Conservation (phyloP, 495 filamentous ascomycete species). For the Jackrogersella multiformis region DNA sequence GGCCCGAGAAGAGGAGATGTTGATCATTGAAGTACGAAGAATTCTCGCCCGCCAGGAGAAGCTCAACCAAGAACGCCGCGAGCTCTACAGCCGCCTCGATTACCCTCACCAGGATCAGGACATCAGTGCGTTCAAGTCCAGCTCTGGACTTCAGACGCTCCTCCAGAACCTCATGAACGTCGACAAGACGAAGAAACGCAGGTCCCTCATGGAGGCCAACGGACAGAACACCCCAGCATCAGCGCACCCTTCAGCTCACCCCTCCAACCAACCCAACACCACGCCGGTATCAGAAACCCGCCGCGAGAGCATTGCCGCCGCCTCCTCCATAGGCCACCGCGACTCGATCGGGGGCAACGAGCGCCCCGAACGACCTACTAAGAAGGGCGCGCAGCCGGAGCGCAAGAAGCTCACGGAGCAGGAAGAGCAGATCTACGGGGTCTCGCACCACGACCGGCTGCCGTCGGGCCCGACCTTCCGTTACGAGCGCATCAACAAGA, state of each 20-base stretch:
- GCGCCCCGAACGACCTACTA: conserved; percentile 51
- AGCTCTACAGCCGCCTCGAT: conserved; percentile 89
- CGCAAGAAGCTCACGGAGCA: conserved; percentile 74
- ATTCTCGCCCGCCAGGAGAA: conserved; percentile 83
- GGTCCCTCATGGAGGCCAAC: conserved; percentile 67
- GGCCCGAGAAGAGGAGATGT: conserved; percentile 86
- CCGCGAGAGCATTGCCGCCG: conserved; percentile 61
- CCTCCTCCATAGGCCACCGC: conserved; percentile 50
- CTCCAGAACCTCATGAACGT: conserved; percentile 78
- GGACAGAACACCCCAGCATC: conserved; percentile 58
- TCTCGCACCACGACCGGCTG: conserved; percentile 86
- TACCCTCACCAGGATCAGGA: conserved; percentile 73
- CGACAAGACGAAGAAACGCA: conserved; percentile 87
- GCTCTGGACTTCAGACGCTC: conserved; percentile 78
- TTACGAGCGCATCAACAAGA: conserved; percentile 82
- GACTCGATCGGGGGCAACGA: conserved; percentile 61
- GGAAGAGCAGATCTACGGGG: conserved; percentile 81
- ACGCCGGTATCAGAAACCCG: conserved; percentile 52
- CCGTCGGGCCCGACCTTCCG: conserved; percentile 78
- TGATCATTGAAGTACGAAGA: conserved; percentile 88
- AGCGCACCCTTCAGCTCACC: conserved; percentile 44
- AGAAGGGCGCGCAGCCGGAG: conserved; percentile 65
- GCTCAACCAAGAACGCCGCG: conserved; percentile 85
- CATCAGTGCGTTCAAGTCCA: conserved; percentile 78
- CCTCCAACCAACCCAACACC: conserved; percentile 46